Evolutionary conservation across 2,329 filamentous ascomycete species (phyloP).

Genomic region (Plectosphaerella cucumerina): DNA sequence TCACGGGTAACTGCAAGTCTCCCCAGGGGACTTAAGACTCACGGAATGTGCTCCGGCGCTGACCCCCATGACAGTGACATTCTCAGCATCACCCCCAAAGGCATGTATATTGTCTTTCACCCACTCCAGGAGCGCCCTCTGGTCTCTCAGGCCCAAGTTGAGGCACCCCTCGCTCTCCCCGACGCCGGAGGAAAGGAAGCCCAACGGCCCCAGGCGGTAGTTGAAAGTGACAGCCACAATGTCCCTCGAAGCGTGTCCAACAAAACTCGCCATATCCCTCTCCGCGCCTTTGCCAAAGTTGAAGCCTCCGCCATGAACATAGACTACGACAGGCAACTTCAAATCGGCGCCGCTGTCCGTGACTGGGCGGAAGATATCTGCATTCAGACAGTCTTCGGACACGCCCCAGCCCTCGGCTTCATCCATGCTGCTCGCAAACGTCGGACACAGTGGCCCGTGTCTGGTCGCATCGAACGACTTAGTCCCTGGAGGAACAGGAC

Average conservation of each 20-base stretch:
- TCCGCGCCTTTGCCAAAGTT: constrained; percentile 48
- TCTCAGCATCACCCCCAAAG: constrained; percentile 56
- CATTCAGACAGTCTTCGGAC: constrained; percentile 49
- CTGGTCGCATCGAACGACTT: constrained; percentile 25
- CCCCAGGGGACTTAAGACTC: no score
- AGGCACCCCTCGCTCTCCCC: constrained; percentile 50
- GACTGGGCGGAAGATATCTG: constrained; percentile 44
- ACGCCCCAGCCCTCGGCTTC: constrained; percentile 19
- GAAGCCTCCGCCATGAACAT: constrained; percentile 62
- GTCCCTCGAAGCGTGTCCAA: constrained; percentile 47
- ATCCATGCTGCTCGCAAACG: constrained; percentile 15
- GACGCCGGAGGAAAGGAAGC: constrained; percentile 59
- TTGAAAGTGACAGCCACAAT: constrained; percentile 58
- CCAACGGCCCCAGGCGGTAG: constrained; percentile 63
- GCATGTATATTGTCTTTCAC: constrained; percentile 52
- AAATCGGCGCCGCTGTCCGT: constrained; percentile 12
- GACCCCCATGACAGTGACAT: constrained; percentile 58
- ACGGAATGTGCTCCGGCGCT: constrained; percentile 62
- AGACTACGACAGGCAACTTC: constrained; percentile 46
- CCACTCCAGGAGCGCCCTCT: constrained; percentile 56
- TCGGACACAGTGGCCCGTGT: constrained; percentile 34
- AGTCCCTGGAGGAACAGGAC: constrained; percentile 20
- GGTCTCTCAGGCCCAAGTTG: constrained; percentile 63
- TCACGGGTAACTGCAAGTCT: neutral
- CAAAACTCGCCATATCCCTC: constrained; percentile 59